Evolutionary conservation across 2,329 filamentous ascomycete genomes (phyloP).

Genomic region (Talaromyces funiculosus): DNA sequence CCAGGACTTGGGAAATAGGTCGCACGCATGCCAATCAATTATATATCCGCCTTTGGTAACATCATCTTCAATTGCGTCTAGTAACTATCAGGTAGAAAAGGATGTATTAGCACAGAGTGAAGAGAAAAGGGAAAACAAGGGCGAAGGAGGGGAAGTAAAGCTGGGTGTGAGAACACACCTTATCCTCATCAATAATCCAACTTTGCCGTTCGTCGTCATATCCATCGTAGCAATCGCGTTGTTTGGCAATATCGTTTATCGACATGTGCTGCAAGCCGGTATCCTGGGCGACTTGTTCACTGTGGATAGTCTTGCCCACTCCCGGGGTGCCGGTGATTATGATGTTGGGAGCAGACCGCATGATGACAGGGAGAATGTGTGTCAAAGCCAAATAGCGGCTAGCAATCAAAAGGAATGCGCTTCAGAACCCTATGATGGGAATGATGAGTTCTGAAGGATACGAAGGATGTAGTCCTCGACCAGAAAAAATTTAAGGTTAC

Average conservation of each 20-base stretch:
- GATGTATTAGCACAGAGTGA: slow-evolving; percentile 7
- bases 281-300: slow-evolving; percentile 69
- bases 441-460: not conserved
- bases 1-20: slow-evolving; percentile 88
- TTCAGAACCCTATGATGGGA: not conserved
- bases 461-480: not conserved
- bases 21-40: slow-evolving; percentile 97
- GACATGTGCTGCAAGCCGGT: slow-evolving; percentile 76
- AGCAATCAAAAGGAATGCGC: not conserved
- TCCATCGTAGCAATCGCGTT: slow-evolving; percentile 77
- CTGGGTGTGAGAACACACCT: slow-evolving; percentile 49
- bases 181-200: slow-evolving; percentile 95
- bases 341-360: slow-evolving; percentile 65
- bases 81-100: slow-evolving; percentile 45
- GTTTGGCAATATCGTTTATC: slow-evolving; percentile 88
- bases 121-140: not conserved
- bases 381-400: not conserved
- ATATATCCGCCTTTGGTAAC: slow-evolving; percentile 73
- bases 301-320: slow-evolving; percentile 91
- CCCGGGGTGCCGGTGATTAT: slow-evolving; percentile 94
- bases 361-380: slow-evolving; percentile 12
- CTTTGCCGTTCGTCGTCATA: slow-evolving; percentile 80
- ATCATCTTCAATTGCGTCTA: slow-evolving; percentile 84
- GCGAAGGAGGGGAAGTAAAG: not conserved
- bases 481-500: not conserved